Percentiles rank a stretch among this genome's conserved stretches.
Conservation (phyloP, 768 basidiomycete species). For the Tulasnella sp. region DNA sequence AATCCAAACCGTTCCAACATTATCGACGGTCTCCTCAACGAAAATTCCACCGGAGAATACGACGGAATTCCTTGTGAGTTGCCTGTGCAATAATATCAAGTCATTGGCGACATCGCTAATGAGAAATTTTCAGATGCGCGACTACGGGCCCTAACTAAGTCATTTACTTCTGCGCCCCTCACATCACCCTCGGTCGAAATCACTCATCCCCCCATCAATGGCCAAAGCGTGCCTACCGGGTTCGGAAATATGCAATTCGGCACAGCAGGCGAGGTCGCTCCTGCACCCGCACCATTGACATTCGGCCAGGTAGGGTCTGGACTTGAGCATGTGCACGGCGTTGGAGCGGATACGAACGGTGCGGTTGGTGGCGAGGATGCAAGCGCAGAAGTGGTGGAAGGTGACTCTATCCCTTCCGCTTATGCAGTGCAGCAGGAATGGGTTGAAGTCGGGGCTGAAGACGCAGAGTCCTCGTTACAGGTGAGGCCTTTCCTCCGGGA, state of each 20-base stretch:
- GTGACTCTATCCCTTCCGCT: constrained; percentile 19
- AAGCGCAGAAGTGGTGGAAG: constrained; percentile 13
- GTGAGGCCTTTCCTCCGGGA: not conserved
- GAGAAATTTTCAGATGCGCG: constrained; percentile 41
- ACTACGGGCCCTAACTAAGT: constrained; percentile 38
- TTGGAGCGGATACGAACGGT: not conserved
- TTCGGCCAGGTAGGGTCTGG: not conserved
- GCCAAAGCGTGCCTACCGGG: not conserved
- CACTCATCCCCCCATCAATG: not conserved
- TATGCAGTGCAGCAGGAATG: constrained; percentile 19
- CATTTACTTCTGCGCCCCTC: constrained; percentile 20
- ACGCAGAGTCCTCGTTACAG: constrained; percentile 29
- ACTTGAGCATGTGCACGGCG: constrained; percentile 4
- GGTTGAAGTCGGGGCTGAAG: constrained; percentile 21
- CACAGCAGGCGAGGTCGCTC: not conserved
- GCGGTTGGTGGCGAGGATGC: not conserved
- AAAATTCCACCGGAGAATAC: constrained; percentile 48
- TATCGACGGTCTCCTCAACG: constrained; percentile 54
- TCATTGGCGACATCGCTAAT: not conserved
- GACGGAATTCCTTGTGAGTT: constrained; percentile 62
- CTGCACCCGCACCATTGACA: not conserved
- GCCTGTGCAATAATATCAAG: not conserved
- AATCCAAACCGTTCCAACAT: constrained; percentile 48
- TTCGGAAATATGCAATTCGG: constrained; percentile 7
- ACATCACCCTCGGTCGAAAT: not conserved